Evolutionary conservation across 306 rosid species (phyloP).

Genomic region (Luffa acutangula): DNA sequence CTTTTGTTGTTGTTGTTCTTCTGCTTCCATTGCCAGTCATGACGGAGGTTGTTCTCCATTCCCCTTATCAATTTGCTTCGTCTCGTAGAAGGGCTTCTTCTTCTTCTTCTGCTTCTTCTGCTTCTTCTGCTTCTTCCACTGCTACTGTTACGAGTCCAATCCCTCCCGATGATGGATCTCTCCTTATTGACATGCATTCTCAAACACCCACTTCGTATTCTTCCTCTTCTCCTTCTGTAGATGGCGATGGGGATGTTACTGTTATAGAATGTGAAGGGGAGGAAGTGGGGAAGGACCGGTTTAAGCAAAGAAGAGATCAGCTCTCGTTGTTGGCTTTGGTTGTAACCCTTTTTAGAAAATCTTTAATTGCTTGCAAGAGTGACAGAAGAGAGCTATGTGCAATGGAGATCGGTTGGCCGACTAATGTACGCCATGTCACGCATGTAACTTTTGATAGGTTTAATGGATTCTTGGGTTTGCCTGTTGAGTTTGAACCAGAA

Average conservation of each 20-base stretch:
- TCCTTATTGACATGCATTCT: background rate
- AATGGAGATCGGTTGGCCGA: constrained; percentile 77
- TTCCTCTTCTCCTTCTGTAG: constrained; percentile 10
- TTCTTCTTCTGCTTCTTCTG: constrained; percentile 29
- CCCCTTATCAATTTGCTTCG: constrained; percentile 37
- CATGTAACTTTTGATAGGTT: constrained; percentile 92
- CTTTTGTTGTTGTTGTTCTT: background rate
- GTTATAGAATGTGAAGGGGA: constrained; percentile 21
- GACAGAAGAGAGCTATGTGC: constrained; percentile 33
- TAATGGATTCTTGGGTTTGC: constrained; percentile 93
- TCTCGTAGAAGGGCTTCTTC: constrained; percentile 31
- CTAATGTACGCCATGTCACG: constrained; percentile 83
- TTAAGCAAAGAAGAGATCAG: constrained; percentile 26
- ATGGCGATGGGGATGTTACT: constrained; percentile 14
- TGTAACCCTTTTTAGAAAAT: constrained; percentile 52
- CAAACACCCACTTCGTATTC: constrained; percentile 14
- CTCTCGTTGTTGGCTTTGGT: constrained; percentile 44
- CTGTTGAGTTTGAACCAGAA: constrained; percentile 82
- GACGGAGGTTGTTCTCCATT: constrained; percentile 69
- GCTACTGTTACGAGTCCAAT: constrained; percentile 9
- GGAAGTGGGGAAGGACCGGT: constrained; percentile 12
- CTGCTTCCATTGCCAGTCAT: constrained; percentile 54
- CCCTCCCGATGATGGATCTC: constrained; percentile 24
- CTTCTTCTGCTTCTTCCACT: constrained; percentile 13
- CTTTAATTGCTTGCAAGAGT: constrained; percentile 36